Conservation (phyloP, 1,284 basidiomycete species). For the Ustilago curta region DNA sequence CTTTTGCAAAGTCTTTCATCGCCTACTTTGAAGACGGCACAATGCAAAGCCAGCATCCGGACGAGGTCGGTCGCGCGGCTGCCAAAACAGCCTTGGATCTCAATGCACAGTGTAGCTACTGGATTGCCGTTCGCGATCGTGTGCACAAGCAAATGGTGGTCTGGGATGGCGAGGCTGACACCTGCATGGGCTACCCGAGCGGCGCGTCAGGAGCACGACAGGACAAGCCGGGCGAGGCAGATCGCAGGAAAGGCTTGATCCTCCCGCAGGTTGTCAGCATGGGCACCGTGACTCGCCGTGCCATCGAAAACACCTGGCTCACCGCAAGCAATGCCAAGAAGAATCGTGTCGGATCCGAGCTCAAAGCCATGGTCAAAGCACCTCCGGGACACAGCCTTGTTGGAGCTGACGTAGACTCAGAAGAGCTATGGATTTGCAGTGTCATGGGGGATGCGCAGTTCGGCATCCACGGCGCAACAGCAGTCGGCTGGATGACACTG, state of each 20-base stretch:
- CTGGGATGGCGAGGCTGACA: constrained; percentile 76
- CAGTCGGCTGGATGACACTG: constrained; percentile 99
- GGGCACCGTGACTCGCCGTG: constrained; percentile 96
- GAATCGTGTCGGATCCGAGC: constrained; percentile 95
- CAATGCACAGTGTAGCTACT: constrained; percentile 96
- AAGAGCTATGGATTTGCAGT: constrained; percentile 99
- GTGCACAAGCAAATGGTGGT: constrained; percentile 94
- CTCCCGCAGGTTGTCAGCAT: constrained; percentile 96
- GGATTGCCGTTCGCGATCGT: constrained; percentile 93
- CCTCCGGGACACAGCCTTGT: constrained; percentile 94
- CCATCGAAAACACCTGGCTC: constrained; percentile 98
- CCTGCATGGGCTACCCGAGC: constrained; percentile 69
- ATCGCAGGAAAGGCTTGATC: constrained; percentile 85
- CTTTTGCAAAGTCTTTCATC: constrained; percentile 89
- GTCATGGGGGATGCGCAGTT: constrained; percentile 99
- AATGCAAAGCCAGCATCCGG: constrained; percentile 68
- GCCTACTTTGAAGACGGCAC: constrained; percentile 85
- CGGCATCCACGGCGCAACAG: constrained; percentile 94
- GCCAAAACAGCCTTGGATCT: constrained; percentile 88
- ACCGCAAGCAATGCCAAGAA: constrained; percentile 98
- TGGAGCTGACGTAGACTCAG: constrained; percentile 97
- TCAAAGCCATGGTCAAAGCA: constrained; percentile 96
- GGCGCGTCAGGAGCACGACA: constrained; percentile 53
- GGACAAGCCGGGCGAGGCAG: constrained; percentile 46
- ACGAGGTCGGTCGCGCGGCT: constrained; percentile 75